Evolutionary conservation across 1,284 basidiomycete species (phyloP), one percentile per base, ranked within the genome.

Genomic region (Termitomyces sp.): DNA sequence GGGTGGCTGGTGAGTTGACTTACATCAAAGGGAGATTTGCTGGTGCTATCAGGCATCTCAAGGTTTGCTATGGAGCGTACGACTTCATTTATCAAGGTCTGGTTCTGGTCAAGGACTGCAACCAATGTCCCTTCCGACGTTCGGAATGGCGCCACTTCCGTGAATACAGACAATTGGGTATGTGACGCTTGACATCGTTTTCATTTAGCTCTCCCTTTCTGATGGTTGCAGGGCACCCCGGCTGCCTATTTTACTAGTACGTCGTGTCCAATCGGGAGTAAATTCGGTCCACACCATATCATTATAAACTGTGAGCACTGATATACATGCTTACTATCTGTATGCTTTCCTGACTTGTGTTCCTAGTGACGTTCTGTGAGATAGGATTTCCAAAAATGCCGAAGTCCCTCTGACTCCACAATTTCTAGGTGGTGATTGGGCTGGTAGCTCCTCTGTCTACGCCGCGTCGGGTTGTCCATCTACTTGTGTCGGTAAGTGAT

Each of bases 261-360:
- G 5, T 64, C 66, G 34, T 84, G 81, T 63, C 68, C 78, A 46
- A 74, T 84, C 47, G 65, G 63, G 28, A 70, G 68, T 2, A 71
- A 78, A 47, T 83, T 86, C 62, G 77, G 75, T 9, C 65, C 74
- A 6, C 75, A 84, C 60, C 80, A 81, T 52, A 83, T 84, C 57
- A 72, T 85, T 42, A 82, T 86, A 64, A 81, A 85, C 56, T 73
- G 80, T 76, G 56, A 57, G 77, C 68, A 24, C 35, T 18, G 18
- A 37, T 18, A 45, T 21, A 11, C 3, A 16, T 10, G 28, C 16
- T 16, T 31, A 1, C n/a, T 40, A 3, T 5, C 19, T 14, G 16
- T 19, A 18, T 31, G 3, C 21, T 16, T 31, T 28, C 10, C 30
- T 49, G n/a, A 46, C 16, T 31, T 37, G 30, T 45, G 7, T 30